Conservation (phyloP, 108 stramenopile genomes). For the Discostella pseudostelligera region DNA sequence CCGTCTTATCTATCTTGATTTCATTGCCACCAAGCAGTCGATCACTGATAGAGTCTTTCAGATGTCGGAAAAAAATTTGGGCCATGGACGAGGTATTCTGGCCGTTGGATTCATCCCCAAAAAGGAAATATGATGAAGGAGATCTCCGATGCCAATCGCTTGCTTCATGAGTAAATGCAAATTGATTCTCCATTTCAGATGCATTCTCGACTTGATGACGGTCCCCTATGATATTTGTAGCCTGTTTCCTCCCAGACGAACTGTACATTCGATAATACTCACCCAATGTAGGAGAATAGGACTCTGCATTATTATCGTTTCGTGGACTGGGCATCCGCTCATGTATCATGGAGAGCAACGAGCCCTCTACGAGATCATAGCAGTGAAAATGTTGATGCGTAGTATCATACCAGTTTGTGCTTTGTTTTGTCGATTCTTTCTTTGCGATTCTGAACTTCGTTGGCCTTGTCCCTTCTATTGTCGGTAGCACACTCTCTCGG, state of each 20-base stretch:
- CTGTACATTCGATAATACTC: conserved; percentile 37
- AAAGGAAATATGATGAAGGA: conserved; percentile 37
- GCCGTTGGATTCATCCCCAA: conserved; percentile 24
- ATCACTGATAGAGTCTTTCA: conserved; percentile 10
- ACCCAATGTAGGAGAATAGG: conserved; percentile 39
- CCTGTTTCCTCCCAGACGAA: conserved; percentile 4
- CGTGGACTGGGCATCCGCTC: conserved; percentile 25
- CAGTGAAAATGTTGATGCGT: conserved; percentile 49
- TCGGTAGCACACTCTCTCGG: conserved; percentile 37
- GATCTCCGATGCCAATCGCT: conserved; percentile 28
- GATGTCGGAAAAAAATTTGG: background rate
- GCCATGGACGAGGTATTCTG: background rate
- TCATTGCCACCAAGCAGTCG: conserved; percentile 22
- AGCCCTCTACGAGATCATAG: conserved; percentile 83
- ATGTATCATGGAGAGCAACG: conserved; percentile 58
- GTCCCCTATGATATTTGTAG: background rate
- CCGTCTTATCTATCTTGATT: background rate
- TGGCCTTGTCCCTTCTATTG: conserved; percentile 18
- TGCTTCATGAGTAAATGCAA: conserved; percentile 3
- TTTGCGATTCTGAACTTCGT: conserved; percentile 3
- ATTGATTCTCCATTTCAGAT: background rate
- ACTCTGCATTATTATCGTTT: conserved; percentile 15
- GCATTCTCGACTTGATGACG: conserved; percentile 2
- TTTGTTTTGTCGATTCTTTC: background rate
- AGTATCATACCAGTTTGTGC: conserved; percentile 2